Percentiles rank a stretch among this genome's conserved stretches.
Conservation (phyloP, 768 basidiomycete species). For the Russula earlei region DNA sequence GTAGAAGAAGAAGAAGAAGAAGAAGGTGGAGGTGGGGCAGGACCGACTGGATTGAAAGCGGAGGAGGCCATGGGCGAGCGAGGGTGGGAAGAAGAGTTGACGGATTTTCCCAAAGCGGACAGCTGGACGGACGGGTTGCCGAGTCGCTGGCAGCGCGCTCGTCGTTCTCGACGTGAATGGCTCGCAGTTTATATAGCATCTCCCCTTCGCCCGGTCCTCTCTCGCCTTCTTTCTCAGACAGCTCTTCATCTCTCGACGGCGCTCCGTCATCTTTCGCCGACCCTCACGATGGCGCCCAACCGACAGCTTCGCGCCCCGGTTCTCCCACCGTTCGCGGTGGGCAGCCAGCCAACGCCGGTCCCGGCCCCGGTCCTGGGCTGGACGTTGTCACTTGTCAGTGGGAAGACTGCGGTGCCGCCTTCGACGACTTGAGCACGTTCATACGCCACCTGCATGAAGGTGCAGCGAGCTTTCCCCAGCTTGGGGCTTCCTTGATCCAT, state of each 20-base stretch:
- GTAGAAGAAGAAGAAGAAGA: slow-evolving; percentile 7
- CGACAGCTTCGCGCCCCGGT: slow-evolving; percentile 28
- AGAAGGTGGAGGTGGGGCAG: too few relatives aligned
- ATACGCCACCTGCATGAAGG: slow-evolving; percentile 80
- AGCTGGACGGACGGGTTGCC: too few relatives aligned
- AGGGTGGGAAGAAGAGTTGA: neutral
- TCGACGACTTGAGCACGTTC: slow-evolving; percentile 60
- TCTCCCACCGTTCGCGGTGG: slow-evolving; percentile 30
- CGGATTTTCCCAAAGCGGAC: neutral
- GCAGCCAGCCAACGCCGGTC: slow-evolving; percentile 14
- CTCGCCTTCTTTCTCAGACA: slow-evolving; percentile 32
- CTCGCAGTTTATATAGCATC: slow-evolving; percentile 30
- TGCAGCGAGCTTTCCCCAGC: slow-evolving; percentile 29
- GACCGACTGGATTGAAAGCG: neutral
- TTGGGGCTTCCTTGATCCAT: neutral
- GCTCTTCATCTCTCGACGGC: slow-evolving; percentile 20
- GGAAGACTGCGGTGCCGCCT: slow-evolving; percentile 72
- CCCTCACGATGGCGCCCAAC: slow-evolving; percentile 23
- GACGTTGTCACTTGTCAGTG: slow-evolving; percentile 75
- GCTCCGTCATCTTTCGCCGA: slow-evolving; percentile 12
- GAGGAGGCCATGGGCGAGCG: neutral
- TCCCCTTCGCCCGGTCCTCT: slow-evolving; percentile 33
- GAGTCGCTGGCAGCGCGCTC: too few relatives aligned
- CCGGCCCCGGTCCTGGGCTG: too few relatives aligned
- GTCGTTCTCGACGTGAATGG: slow-evolving; percentile 16